Evolutionary conservation across 495 filamentous ascomycete genomes (phyloP), one percentile per base, ranked within the genome.

Genomic region (Penicillium chermesinum): DNA sequence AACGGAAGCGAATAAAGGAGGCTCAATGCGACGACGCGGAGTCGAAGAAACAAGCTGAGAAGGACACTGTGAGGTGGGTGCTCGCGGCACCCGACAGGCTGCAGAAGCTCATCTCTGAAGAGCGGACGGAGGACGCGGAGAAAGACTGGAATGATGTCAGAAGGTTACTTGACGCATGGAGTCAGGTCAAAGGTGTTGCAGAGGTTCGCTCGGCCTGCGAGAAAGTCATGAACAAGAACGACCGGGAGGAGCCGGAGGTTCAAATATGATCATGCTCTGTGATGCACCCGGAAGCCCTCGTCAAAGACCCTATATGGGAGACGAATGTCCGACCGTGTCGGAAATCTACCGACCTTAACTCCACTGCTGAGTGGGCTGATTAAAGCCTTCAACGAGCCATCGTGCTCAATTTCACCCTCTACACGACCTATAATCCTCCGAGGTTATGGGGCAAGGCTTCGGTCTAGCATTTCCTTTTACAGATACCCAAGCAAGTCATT

Each of bases 31-130:
- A 66, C 38, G 61, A 65, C 45, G 66, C 61, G 22, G 49, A 49
- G 6, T 53, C 59, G 22, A 12, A 32, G 8, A 58, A 67, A 57
- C 67, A 61, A 43, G 75, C 70, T 41, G 76, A 86, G 62, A 82
- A 77, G 58, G 74, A 84, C 50, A 81, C 86, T 27, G 88, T 89
- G 12, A 65, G 67, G 46, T 88, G 87, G 79, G 86, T 88, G 41
- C 63, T 95, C 18, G 72, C 52, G n/a, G 69, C 79, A 2, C 81
- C 81, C 4, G 63, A 58, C 37, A 64, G 83, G 42, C 57, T 87
- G 46, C 56, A 63, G 43, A 58, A 55, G 46, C 52, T 83, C 38
- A 20, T 86, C 13, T 60, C 61, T 3, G 67, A 77, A 3, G 81
- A 72, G n/a, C 69, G 74, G 48, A 56, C 19, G 25, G 69, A 73